A percentile compares a stretch with the other conserved stretches of the same genome.
Conservation (phyloP, 2,329 filamentous ascomycete species). For the Penicillium sp. region DNA sequence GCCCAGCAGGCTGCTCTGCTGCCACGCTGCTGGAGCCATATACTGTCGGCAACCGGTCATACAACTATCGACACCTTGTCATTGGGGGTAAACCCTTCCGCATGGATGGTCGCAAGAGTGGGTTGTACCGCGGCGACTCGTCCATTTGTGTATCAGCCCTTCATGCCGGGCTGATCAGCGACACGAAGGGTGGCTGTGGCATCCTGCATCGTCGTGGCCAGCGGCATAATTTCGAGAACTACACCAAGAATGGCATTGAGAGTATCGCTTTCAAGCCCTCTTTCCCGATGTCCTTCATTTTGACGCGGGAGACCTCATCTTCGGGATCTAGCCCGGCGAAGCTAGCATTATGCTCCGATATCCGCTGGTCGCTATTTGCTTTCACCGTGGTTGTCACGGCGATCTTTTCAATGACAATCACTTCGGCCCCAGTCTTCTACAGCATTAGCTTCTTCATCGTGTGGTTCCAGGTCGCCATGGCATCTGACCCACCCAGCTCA, state of each 20-base stretch:
- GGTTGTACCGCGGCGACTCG: slow-evolving; percentile 61
- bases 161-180: slow-evolving; percentile 59
- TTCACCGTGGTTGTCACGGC: slow-evolving; percentile 58
- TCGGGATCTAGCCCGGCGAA: slow-evolving; percentile 31
- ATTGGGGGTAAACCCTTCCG: slow-evolving; percentile 54
- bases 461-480: slow-evolving; percentile 63
- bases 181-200: slow-evolving; percentile 59
- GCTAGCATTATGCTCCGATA: slow-evolving; percentile 52
- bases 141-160: slow-evolving; percentile 63
- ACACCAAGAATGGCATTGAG: slow-evolving; percentile 52
- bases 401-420: slow-evolving; percentile 59
- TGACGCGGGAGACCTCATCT: slow-evolving; percentile 19
- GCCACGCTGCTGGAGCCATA: slow-evolving; percentile 57
- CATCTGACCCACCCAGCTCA: slow-evolving; percentile 58
- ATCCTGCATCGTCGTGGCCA: slow-evolving; percentile 57
- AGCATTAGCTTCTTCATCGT: slow-evolving; percentile 56
- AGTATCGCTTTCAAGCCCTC: slow-evolving; percentile 58
- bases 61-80: slow-evolving; percentile 58
- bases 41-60: slow-evolving; percentile 57
- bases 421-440: slow-evolving; percentile 59
- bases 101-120: slow-evolving; percentile 42
- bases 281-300: slow-evolving; percentile 58
- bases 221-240: slow-evolving; percentile 48
- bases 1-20: slow-evolving; percentile 59
- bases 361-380: slow-evolving; percentile 60